These are phyloP conservation scores for Isoetes taiwanensis DNA, from an alignment of 75 land plant species.

Conservation along the genomic window DNA sequence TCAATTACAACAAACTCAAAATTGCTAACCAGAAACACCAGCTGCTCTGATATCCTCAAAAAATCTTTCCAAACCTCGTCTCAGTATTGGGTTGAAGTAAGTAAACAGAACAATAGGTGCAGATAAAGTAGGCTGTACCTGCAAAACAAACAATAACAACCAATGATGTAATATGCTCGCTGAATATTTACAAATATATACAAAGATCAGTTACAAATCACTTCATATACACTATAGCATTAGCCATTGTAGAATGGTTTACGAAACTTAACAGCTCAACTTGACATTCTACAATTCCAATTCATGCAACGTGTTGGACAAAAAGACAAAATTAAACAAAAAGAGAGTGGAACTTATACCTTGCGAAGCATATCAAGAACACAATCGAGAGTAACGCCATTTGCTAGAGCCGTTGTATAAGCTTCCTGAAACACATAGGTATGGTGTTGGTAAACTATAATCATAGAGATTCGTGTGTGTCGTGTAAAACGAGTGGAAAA, in stretches of 20 bases:
- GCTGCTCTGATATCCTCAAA: constrained; percentile 47
- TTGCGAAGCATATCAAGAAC: constrained; percentile 65
- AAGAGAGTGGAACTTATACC: constrained; percentile 26
- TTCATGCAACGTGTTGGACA: background rate
- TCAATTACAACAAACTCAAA: background rate
- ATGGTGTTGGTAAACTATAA: too few relatives aligned
- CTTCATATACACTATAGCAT: too few relatives aligned
- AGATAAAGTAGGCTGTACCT: constrained; percentile 65
- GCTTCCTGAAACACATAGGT: constrained; percentile 80
- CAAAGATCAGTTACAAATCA: too few relatives aligned
- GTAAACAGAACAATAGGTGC: constrained; percentile 78
- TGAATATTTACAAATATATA: too few relatives aligned
- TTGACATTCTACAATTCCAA: background rate
- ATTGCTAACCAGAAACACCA: constrained; percentile 54
- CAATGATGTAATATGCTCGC: too few relatives aligned
- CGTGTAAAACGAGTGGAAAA: too few relatives aligned
- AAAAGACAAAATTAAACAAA: background rate
- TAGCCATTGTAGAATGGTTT: too few relatives aligned
- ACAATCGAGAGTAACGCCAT: constrained; percentile 57
- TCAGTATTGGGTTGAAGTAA: constrained; percentile 89
- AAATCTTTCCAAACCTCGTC: constrained; percentile 58
- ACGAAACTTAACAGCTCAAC: too few relatives aligned
- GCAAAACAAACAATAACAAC: background rate
- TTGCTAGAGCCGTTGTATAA: constrained; percentile 60
- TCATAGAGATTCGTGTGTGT: too few relatives aligned